A percentile compares a stretch with the other conserved stretches of the same genome.
Evolutionary conservation across 768 basidiomycete genomes (phyloP).

Genomic region (Tulasnella sp.): DNA sequence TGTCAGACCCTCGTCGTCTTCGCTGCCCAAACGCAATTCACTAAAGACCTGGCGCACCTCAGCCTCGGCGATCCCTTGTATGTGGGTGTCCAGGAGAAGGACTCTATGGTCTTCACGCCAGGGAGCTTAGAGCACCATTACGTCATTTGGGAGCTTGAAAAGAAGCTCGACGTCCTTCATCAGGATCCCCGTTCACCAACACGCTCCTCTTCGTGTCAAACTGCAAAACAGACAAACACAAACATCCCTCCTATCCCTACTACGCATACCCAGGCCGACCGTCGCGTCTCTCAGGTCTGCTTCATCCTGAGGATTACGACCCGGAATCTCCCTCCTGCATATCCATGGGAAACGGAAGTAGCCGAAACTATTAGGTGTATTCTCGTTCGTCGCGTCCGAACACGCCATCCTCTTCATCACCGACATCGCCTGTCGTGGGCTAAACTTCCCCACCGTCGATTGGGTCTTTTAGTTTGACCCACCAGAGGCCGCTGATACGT

Average conservation of each 20-base stretch:
- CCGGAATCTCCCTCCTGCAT: slow-evolving; percentile 84
- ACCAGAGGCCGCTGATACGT: slow-evolving; percentile 94
- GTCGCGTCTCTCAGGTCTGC: slow-evolving; percentile 39
- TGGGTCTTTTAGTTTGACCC: slow-evolving; percentile 96
- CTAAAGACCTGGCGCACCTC: slow-evolving; percentile 77
- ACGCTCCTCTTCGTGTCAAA: slow-evolving; percentile 88
- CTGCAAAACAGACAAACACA: slow-evolving; percentile 73
- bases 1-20: slow-evolving; percentile 96
- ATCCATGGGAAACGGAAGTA: slow-evolving; percentile 97
- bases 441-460: slow-evolving; percentile 93
- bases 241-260: background rate
- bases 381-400: slow-evolving; percentile 69
- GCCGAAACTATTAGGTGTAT: slow-evolving; percentile 71
- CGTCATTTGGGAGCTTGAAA: slow-evolving; percentile 66
- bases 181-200: slow-evolving; percentile 82
- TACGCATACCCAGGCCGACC: background rate
- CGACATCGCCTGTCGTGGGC: slow-evolving; percentile 88
- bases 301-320: slow-evolving; percentile 94
- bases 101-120: slow-evolving; percentile 43
- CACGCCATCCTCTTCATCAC: slow-evolving; percentile 88
- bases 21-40: slow-evolving; percentile 87
- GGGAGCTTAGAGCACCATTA: slow-evolving; percentile 81
- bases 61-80: slow-evolving; percentile 73
- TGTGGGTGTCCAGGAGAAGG: slow-evolving; percentile 48
- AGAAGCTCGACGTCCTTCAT: slow-evolving; percentile 89